These are phyloP conservation scores for Exophiala xenobiotica DNA, from an alignment of 2,329 filamentous ascomycete genomes.

Conservation along the genomic window DNA sequence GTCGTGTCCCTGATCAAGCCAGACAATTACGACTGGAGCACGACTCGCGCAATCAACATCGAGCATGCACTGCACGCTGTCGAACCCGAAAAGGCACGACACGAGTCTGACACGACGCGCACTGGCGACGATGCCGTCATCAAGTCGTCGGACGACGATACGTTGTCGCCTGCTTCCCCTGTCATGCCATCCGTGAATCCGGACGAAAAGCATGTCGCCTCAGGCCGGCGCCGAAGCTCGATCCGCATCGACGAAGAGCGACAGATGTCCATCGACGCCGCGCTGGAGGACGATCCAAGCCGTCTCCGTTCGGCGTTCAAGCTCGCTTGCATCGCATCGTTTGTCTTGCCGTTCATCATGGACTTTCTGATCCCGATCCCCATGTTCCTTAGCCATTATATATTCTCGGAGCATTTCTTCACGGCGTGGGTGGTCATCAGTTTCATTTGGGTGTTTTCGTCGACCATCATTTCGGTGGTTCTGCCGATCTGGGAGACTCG, in stretches of 20 bases:
- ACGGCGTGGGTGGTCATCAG: slow-evolving; percentile 75
- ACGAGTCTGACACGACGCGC: slow-evolving; percentile 4
- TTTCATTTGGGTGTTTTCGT: slow-evolving; percentile 65
- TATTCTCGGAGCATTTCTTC: slow-evolving; percentile 79
- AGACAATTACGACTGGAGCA: slow-evolving; percentile 69
- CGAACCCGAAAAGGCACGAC: background rate
- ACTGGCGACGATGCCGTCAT: background rate
- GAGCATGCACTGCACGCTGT: slow-evolving; percentile 42
- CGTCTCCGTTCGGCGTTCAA: slow-evolving; percentile 38
- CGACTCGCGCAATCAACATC: slow-evolving; percentile 74
- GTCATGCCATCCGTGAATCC: slow-evolving; percentile 1
- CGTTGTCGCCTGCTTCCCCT: slow-evolving; percentile 5
- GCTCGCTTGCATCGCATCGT: slow-evolving; percentile 56
- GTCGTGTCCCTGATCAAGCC: slow-evolving; percentile 78
- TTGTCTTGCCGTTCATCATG: slow-evolving; percentile 66
- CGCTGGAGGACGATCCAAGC: slow-evolving; percentile 34
- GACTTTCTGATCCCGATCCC: slow-evolving; percentile 89
- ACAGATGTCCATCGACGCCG: slow-evolving; percentile 31
- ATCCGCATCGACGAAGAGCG: slow-evolving; percentile 31
- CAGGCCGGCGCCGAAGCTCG: slow-evolving; percentile 15
- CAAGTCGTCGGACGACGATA: slow-evolving; percentile 8
- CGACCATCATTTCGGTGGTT: slow-evolving; percentile 41
- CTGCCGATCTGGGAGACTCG: slow-evolving; percentile 46
- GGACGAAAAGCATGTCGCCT: slow-evolving; percentile 10
- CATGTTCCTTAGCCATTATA: slow-evolving; percentile 77